These are phyloP conservation scores for Pyrenochaeta sp. DNA, from an alignment of 2,329 filamentous ascomycete genomes.

Conservation along the genomic window DNA sequence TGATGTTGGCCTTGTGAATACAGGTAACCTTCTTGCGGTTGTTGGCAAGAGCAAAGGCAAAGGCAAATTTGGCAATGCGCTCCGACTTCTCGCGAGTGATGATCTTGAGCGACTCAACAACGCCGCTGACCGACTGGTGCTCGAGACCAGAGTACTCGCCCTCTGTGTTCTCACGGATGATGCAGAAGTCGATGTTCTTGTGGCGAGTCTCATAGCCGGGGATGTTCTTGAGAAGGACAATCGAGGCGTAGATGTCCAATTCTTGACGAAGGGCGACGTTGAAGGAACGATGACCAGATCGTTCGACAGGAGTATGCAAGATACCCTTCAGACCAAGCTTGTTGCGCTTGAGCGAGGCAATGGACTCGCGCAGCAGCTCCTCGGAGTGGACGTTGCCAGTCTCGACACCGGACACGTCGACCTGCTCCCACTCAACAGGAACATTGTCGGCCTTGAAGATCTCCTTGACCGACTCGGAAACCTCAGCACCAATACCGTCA, in stretches of 20 bases:
- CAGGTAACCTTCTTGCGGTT: conserved; percentile 99
- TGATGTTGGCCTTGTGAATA: conserved; percentile 99
- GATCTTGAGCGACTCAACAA: conserved; percentile 99
- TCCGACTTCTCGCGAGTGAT: conserved; percentile 99
- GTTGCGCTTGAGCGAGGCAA: conserved; percentile 95
- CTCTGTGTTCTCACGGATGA: conserved; percentile 99
- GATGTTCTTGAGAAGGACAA: conserved; percentile 99
- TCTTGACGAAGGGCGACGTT: conserved; percentile 99
- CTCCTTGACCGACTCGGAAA: conserved; percentile 97
- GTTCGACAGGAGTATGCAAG: conserved; percentile 94
- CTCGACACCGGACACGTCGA: conserved; percentile 92
- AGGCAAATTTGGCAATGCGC: conserved; percentile 98
- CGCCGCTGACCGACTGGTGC: conserved; percentile 95
- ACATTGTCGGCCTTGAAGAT: conserved; percentile 99
- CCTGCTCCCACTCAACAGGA: conserved; percentile 97
- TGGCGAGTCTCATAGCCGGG: conserved; percentile 97
- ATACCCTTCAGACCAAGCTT: conserved; percentile 99
- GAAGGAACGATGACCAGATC: conserved; percentile 98
- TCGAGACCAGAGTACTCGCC: conserved; percentile 99
- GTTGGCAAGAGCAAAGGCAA: conserved; percentile 97
- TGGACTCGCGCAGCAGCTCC: conserved; percentile 93
- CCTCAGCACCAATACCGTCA: conserved; percentile 97
- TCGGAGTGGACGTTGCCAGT: conserved; percentile 87
- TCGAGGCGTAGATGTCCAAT: conserved; percentile 98
- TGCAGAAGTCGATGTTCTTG: conserved; percentile 96